phyloP scores from a whole-genome alignment of 2,329 filamentous ascomycete species.

The Apiospora koreana region DNA sequence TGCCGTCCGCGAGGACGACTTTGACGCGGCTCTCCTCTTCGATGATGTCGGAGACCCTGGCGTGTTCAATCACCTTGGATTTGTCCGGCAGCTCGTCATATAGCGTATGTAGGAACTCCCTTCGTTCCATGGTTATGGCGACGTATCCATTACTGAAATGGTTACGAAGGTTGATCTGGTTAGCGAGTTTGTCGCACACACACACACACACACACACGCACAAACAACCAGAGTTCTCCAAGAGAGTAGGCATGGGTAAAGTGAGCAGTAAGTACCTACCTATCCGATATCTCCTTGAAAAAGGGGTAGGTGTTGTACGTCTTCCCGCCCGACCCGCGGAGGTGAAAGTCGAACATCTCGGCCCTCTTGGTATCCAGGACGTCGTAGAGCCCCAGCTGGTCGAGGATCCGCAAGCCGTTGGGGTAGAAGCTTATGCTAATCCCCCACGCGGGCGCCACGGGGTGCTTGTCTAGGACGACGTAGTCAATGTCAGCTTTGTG shows the following conservation, averaged over 20 bases:
- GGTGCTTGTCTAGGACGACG: conserved; percentile 2
- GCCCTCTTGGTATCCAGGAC: neutral
- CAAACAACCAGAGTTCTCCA: no score
- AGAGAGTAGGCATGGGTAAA: no score
- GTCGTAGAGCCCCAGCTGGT: neutral
- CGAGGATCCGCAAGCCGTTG: neutral
- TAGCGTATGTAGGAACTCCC: neutral
- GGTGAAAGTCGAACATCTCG: neutral
- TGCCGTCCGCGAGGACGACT: neutral
- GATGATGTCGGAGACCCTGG: neutral
- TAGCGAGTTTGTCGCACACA: neutral
- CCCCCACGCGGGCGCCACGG: neutral
- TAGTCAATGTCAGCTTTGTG: conserved; percentile 1
- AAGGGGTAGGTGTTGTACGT: neutral
- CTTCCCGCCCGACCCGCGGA: neutral
- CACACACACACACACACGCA: no score
- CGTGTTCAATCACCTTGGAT: neutral
- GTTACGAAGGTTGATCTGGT: no score
- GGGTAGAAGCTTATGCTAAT: neutral
- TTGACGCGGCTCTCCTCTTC: neutral
- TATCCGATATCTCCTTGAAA: neutral
- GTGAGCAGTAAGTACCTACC: no score
- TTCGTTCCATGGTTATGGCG: neutral
- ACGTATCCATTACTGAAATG: neutral
- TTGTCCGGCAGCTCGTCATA: neutral